These are phyloP conservation scores for Rhodotorula graminis DNA, from an alignment of 768 basidiomycete species.

Conservation along the genomic window DNA sequence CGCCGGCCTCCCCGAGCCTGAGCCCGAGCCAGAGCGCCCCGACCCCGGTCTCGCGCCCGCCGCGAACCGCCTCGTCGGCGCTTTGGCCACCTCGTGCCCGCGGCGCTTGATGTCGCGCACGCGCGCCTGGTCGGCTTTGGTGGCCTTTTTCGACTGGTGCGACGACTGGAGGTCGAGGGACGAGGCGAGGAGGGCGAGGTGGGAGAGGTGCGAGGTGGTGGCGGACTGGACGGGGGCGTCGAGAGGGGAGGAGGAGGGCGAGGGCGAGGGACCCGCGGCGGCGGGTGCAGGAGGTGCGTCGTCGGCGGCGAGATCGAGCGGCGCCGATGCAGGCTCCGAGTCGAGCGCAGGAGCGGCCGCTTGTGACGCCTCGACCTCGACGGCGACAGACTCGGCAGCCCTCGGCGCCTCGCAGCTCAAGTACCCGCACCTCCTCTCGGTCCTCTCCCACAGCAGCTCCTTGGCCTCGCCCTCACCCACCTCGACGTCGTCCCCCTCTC, in stretches of 20 bases:
- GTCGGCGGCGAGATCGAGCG: too few relatives aligned
- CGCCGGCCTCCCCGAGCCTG: background rate
- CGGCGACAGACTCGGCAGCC: background rate
- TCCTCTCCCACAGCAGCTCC: constrained; percentile 7
- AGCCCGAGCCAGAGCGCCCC: background rate
- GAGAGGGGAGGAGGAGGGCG: background rate
- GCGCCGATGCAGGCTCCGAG: background rate
- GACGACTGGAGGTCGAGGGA: constrained; percentile 24
- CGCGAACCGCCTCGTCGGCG: background rate
- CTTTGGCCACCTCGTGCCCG: constrained; percentile 16
- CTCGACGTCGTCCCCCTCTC: background rate
- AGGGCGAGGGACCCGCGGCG: background rate
- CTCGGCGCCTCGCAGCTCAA: constrained; percentile 4
- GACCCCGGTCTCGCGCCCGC: background rate
- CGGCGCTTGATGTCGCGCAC: constrained; percentile 27
- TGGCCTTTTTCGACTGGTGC: constrained; percentile 30
- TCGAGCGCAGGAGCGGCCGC: background rate
- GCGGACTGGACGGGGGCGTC: background rate
- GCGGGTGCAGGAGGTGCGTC: background rate
- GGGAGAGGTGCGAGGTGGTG: background rate
- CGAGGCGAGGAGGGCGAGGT: constrained; percentile 16
- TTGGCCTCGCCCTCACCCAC: background rate
- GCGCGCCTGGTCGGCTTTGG: constrained; percentile 29
- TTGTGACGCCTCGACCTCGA: too few relatives aligned
- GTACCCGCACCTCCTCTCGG: constrained; percentile 3